Percentiles rank a stretch among this genome's conserved stretches.
Evolutionary conservation across 768 basidiomycete genomes (phyloP).

Genomic region (Naganishia vaughanmartiniae): DNA sequence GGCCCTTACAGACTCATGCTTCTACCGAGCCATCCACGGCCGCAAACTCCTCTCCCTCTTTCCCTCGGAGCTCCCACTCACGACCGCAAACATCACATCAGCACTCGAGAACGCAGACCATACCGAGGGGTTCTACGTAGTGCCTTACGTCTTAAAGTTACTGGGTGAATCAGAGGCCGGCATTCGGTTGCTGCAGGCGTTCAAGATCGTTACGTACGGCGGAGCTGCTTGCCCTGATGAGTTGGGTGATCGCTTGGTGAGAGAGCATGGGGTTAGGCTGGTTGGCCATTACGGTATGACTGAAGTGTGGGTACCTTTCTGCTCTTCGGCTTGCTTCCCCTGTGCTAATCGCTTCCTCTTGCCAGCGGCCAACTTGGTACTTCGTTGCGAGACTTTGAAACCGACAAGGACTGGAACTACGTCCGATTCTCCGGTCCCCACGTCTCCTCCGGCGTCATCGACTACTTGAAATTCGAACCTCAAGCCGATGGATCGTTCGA

Average conservation of each 20-base stretch:
- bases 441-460: slow-evolving; percentile 31
- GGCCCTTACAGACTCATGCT: slow-evolving; percentile 41
- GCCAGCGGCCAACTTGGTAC: slow-evolving; percentile 52
- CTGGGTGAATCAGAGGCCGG: slow-evolving; percentile 59
- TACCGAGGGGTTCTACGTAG: slow-evolving; percentile 40
- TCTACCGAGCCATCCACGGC: slow-evolving; percentile 54
- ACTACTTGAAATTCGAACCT: slow-evolving; percentile 56
- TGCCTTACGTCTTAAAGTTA: slow-evolving; percentile 55
- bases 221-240: slow-evolving; percentile 58
- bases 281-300: slow-evolving; percentile 26
- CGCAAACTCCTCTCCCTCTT: slow-evolving; percentile 53
- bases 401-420: slow-evolving; percentile 63
- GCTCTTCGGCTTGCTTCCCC: background rate
- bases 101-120: slow-evolving; percentile 50
- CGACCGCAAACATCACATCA: slow-evolving; percentile 55
- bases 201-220: slow-evolving; percentile 59
- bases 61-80: slow-evolving; percentile 57
- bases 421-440: slow-evolving; percentile 51
- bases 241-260: slow-evolving; percentile 26
- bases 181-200: slow-evolving; percentile 53
- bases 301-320: slow-evolving; percentile 10
- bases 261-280: slow-evolving; percentile 13
- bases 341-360: background rate
- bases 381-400: slow-evolving; percentile 56
- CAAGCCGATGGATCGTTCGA: slow-evolving; percentile 57